Conservation (phyloP, 306 rosid genomes). For the Cercis canadensis region DNA sequence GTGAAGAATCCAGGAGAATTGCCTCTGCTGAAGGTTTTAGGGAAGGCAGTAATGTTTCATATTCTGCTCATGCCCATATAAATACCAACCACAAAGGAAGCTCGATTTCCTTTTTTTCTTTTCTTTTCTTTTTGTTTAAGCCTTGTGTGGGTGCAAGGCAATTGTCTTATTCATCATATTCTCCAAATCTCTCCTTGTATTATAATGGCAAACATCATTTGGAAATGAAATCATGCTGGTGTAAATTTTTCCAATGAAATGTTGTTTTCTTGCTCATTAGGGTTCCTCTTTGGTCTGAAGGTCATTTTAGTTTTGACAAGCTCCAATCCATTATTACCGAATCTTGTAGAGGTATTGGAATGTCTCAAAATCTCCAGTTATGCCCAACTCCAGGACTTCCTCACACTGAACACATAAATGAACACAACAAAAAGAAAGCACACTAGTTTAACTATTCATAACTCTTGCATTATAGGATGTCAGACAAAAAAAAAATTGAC, state of each 20-base stretch:
- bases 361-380: no score
- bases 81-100: conserved; percentile 26
- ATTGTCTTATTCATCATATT: conserved; percentile 10
- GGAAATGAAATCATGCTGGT: conserved; percentile 9
- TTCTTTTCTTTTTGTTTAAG: conserved; percentile 10
- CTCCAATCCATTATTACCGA: no score
- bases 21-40: conserved; percentile 1
- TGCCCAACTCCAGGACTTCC: no score
- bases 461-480: no score
- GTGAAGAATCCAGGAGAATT: conserved; percentile 1
- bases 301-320: neutral
- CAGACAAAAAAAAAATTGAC: no score
- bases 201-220: conserved; percentile 29
- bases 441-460: no score
- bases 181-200: conserved; percentile 1
- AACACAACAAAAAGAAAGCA: no score
- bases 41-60: conserved; percentile 22
- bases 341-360: no score
- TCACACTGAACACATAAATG: no score
- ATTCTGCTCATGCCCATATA: no score
- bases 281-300: neutral
- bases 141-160: neutral
- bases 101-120: conserved; percentile 9
- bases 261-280: neutral
- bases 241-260: neutral